Conservation (phyloP, 169 alveolate genomes). For the Cryptosporidium muris region DNA sequence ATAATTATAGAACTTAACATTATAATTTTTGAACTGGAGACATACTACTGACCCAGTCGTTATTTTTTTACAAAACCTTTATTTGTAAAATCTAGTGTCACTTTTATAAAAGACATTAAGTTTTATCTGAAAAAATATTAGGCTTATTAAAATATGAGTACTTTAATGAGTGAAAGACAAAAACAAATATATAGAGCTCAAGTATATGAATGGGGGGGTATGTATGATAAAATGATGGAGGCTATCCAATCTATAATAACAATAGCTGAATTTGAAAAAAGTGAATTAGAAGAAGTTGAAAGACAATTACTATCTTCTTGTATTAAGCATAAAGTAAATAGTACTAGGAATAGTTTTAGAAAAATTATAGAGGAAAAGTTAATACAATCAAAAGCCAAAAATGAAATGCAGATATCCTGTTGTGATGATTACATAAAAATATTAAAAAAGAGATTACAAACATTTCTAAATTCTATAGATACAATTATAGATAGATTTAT, state of each 20-base stretch:
- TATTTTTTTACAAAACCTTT: too few relatives aligned
- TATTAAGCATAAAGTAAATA: constrained; percentile 22
- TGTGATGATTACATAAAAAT: constrained; percentile 35
- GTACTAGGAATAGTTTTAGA: constrained; percentile 12
- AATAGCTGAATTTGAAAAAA: constrained; percentile 62
- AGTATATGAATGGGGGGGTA: constrained; percentile 51
- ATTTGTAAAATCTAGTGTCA: background rate
- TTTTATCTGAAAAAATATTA: background rate
- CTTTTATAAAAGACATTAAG: background rate
- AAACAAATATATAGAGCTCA: constrained; percentile 17
- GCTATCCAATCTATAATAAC: constrained; percentile 29
- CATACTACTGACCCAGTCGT: too few relatives aligned
- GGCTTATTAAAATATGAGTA: background rate
- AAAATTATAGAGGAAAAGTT: constrained; percentile 16
- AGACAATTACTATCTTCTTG: background rate
- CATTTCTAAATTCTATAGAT: constrained; percentile 16
- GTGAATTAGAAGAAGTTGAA: constrained; percentile 57
- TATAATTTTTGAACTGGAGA: too few relatives aligned
- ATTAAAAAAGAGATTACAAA: constrained; percentile 20
- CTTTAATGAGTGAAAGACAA: constrained; percentile 16
- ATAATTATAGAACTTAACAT: too few relatives aligned
- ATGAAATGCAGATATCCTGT: background rate
- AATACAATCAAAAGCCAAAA: background rate
- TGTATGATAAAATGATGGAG: constrained; percentile 50
- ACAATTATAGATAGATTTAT: constrained; percentile 6